A percentile compares a stretch with the other conserved stretches of the same genome.
Conservation (phyloP, 2,329 filamentous ascomycete genomes). For the Ophiocordyceps camponoti-floridani region DNA sequence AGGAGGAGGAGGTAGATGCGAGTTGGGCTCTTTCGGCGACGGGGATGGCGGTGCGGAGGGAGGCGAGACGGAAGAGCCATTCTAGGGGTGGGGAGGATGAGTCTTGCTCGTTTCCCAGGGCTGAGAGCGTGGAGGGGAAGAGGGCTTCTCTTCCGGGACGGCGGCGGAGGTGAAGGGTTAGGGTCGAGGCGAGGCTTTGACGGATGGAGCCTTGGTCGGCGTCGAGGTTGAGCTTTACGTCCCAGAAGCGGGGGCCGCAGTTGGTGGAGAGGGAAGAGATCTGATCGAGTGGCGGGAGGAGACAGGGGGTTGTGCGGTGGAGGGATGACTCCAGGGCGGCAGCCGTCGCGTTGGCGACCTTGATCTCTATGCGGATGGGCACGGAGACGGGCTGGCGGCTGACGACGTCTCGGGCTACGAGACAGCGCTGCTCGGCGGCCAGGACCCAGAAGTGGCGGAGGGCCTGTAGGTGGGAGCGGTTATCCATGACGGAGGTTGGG, state of each 20-base stretch:
- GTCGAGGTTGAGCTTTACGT: slow-evolving; percentile 58
- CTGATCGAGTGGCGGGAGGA: slow-evolving; percentile 45
- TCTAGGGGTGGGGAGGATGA: slow-evolving; percentile 33
- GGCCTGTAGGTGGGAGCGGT: slow-evolving; percentile 84
- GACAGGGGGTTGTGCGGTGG: slow-evolving; percentile 35
- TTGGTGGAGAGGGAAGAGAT: slow-evolving; percentile 43
- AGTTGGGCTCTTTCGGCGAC: slow-evolving; percentile 50
- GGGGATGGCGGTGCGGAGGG: slow-evolving; percentile 29
- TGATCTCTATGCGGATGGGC: slow-evolving; percentile 48
- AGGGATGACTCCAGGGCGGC: slow-evolving; percentile 17
- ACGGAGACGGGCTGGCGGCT: slow-evolving; percentile 64
- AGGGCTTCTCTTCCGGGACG: slow-evolving; percentile 48
- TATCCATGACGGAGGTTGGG: slow-evolving; percentile 77
- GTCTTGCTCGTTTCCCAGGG: slow-evolving; percentile 34
- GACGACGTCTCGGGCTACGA: slow-evolving; percentile 74
- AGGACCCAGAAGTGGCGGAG: slow-evolving; percentile 96
- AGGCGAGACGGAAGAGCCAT: slow-evolving; percentile 54
- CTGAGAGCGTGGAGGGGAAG: slow-evolving; percentile 59
- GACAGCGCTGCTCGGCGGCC: slow-evolving; percentile 73
- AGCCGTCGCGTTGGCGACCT: slow-evolving; percentile 10
- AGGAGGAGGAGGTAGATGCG: no score
- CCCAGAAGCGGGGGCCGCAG: slow-evolving; percentile 56
- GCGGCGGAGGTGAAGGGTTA: slow-evolving; percentile 57
- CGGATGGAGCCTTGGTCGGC: slow-evolving; percentile 33
- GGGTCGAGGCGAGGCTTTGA: slow-evolving; percentile 36